These are phyloP conservation scores for Crassisporium funariophilum DNA, from an alignment of 768 basidiomycete species.

Conservation along the genomic window DNA sequence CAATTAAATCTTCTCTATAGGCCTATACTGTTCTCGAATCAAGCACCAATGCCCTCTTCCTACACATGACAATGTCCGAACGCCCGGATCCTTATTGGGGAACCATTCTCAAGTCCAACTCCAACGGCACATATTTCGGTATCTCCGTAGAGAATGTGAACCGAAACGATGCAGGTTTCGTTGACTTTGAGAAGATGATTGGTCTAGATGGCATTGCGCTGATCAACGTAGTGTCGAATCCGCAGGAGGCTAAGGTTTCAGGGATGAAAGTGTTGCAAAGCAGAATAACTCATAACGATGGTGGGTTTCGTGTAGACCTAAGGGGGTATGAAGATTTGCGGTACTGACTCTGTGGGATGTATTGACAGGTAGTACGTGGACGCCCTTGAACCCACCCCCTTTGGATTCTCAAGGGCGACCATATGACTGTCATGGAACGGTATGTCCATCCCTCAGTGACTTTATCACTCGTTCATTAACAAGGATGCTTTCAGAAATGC, in stretches of 20 bases:
- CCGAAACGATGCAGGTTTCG: conserved; percentile 83
- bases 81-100: conserved; percentile 79
- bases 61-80: conserved; percentile 93
- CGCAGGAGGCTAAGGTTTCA: conserved; percentile 69
- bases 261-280: conserved; percentile 78
- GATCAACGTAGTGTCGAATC: conserved; percentile 87
- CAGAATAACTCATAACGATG: conserved; percentile 96
- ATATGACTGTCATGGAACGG: conserved; percentile 73
- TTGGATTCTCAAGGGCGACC: conserved; percentile 71
- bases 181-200: conserved; percentile 98
- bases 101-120: conserved; percentile 93
- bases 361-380: conserved; percentile 80
- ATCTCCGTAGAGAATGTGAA: conserved; percentile 87
- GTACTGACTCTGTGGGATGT: conserved; percentile 2
- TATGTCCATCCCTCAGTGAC: conserved; percentile 32
- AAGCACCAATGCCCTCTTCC: conserved; percentile 88
- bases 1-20: conserved; percentile 35
- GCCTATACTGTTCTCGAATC: conserved; percentile 96
- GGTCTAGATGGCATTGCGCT: conserved; percentile 96
- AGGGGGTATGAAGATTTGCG: not conserved
- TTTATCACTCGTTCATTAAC: not conserved
- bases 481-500: conserved; percentile 60
- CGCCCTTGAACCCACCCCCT: conserved; percentile 71
- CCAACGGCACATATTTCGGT: conserved; percentile 96
- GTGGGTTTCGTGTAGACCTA: conserved; percentile 39